Evolutionary conservation across 306 rosid genomes (phyloP).

Genomic region (Canavalia gladiata): DNA sequence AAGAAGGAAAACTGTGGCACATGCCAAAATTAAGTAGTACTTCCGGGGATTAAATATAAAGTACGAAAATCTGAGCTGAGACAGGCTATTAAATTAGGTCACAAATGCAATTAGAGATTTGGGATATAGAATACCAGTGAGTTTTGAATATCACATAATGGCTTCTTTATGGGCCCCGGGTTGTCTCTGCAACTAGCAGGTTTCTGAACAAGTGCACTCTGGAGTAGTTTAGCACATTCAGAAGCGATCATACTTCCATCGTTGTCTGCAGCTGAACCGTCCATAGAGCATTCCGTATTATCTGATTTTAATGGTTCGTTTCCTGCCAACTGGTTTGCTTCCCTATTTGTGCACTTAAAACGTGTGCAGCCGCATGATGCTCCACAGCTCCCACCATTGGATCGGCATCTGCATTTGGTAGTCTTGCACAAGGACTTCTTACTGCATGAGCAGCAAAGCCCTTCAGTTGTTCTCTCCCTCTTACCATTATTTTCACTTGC

Average conservation of each 20-base stretch:
- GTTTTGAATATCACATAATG: slow-evolving; percentile 83
- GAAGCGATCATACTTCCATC: slow-evolving; percentile 50
- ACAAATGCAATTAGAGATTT: slow-evolving; percentile 29
- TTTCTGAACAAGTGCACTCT: slow-evolving; percentile 67
- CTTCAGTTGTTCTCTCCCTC: slow-evolving; percentile 52
- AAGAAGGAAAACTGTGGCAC: slow-evolving; percentile 20
- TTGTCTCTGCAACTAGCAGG: slow-evolving; percentile 53
- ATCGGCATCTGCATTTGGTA: slow-evolving; percentile 82
- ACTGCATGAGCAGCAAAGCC: slow-evolving; percentile 85
- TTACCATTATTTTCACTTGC: slow-evolving; percentile 45
- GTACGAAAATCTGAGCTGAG: neutral
- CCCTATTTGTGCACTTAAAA: slow-evolving; percentile 83
- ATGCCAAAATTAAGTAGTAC: neutral
- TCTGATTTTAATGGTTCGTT: slow-evolving; percentile 54
- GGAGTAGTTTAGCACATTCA: slow-evolving; percentile 69
- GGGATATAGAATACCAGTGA: slow-evolving; percentile 60
- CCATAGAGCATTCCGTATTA: slow-evolving; percentile 43
- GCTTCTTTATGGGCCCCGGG: slow-evolving; percentile 65
- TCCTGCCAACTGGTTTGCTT: slow-evolving; percentile 40
- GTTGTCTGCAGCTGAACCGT: slow-evolving; percentile 41
- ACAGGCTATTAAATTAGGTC: slow-evolving; percentile 22
- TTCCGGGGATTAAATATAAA: neutral
- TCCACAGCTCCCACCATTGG: slow-evolving; percentile 79
- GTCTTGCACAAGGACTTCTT: slow-evolving; percentile 90
- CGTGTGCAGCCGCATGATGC: slow-evolving; percentile 79